Evolutionary conservation across 768 basidiomycete genomes (phyloP).

Genomic region (Flagelloscypha sp.): DNA sequence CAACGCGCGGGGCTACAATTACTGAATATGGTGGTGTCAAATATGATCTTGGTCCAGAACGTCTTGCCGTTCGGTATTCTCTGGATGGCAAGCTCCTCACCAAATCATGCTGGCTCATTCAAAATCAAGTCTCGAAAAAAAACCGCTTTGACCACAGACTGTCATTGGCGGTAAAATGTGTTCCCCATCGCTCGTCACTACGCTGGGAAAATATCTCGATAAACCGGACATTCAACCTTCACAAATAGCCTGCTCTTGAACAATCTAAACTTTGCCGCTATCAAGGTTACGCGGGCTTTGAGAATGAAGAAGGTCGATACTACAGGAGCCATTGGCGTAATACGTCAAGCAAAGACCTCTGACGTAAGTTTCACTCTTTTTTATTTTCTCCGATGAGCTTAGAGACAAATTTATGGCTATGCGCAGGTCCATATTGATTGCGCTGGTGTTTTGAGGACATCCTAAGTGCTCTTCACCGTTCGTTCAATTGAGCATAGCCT

Average conservation of each 20-base stretch:
- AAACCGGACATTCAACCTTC: slow-evolving; percentile 1
- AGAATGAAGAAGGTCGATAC: neutral
- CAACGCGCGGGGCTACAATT: too few relatives aligned
- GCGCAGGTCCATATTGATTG: neutral
- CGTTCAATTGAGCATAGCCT: too few relatives aligned
- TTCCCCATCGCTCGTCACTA: too few relatives aligned
- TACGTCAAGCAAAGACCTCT: neutral
- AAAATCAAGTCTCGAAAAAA: too few relatives aligned
- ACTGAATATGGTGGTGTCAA: neutral
- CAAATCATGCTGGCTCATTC: too few relatives aligned
- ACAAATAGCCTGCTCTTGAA: neutral
- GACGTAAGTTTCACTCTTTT: neutral
- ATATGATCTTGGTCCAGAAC: neutral
- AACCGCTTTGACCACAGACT: too few relatives aligned
- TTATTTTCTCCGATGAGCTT: neutral
- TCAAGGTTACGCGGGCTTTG: neutral
- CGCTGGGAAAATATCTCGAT: too few relatives aligned
- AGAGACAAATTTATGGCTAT: neutral
- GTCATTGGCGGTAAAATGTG: too few relatives aligned
- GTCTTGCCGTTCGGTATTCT: neutral
- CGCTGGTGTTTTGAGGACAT: slow-evolving; percentile 1
- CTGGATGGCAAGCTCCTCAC: neutral
- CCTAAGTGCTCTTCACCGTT: too few relatives aligned
- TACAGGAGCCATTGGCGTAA: neutral
- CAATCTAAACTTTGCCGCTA: neutral